Base-by-base conservation (phyloP, 2,329 filamentous ascomycete species). In the Coniochaeta sp. region DNA sequence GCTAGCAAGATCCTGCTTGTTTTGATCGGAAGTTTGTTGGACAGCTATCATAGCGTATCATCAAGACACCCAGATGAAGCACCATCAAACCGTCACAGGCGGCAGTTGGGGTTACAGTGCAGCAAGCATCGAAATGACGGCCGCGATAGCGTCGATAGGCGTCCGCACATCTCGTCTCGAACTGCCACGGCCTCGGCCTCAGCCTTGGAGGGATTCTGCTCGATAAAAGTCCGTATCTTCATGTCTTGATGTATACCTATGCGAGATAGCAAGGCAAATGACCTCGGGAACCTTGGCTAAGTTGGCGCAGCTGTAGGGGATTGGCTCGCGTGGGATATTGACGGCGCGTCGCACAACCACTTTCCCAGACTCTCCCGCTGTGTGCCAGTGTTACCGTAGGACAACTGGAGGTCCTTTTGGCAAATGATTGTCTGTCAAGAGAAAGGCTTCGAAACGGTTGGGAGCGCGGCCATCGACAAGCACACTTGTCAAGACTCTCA, bases 251-350 rank as follows among this genome's bases (percentile, higher is more conserved):
- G n/a, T n/a, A n/a, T n/a, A n/a, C n/a, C n/a, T n/a, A 42, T 42
- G 38, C 38, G 20, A 42, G 38, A 26, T 42, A 42, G 45, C 8
- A 48, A 8, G 30, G 12, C 7, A 20, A 48, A 30, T 20, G 26
- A 31, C 24, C 26, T 22, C 8, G 26, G 28, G 12, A n/a, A 31
- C 24, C 26, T 22, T 12, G 26, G 28, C 45, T 30, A 16, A 28
- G 45, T 22, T 12, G 26, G 28, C 45, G 16, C 24, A 28, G 45
- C 45, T 26, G 45, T 26, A 18, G 20, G 9, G 45, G 45, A 48
- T 48, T 48, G 45, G 45, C 18, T 48, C 45, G 26, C 45, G 45
- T 48, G 45, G n/a, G 28, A 48, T 48, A 48, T 48, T 48, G 30
- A 8, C 45, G 18, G 8, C 4, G n/a, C n/a, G 45, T 48, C 1